Conservation (phyloP, 2,329 filamentous ascomycete genomes). For the Scleromitrula shiraiana region DNA sequence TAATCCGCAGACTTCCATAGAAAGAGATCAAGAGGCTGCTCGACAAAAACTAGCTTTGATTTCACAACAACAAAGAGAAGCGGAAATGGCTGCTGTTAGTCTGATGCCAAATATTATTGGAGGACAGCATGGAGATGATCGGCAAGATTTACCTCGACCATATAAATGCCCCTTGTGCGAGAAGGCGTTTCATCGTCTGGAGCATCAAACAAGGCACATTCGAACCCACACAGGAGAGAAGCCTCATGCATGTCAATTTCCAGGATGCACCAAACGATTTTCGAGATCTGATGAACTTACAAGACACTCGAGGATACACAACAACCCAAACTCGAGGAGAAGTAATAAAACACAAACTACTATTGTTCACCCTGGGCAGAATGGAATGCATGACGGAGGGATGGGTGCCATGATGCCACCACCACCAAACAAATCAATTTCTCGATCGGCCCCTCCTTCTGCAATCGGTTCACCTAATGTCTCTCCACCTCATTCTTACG, state of each 20-base stretch:
- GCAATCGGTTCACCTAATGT: slow-evolving; percentile 89
- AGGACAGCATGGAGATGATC: slow-evolving; percentile 30
- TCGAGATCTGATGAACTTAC: slow-evolving; percentile 94
- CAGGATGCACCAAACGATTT: slow-evolving; percentile 94
- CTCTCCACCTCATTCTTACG: slow-evolving; percentile 87
- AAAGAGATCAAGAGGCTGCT: slow-evolving; percentile 29
- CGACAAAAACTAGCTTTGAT: slow-evolving; percentile 26
- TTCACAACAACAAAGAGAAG: slow-evolving; percentile 30
- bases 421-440: slow-evolving; percentile 71
- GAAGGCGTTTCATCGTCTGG: slow-evolving; percentile 95
- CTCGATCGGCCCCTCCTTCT: slow-evolving; percentile 81
- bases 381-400: slow-evolving; percentile 42
- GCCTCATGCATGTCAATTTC: slow-evolving; percentile 91
- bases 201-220: slow-evolving; percentile 88
- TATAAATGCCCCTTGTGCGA: slow-evolving; percentile 99
- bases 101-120: slow-evolving; percentile 30
- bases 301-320: slow-evolving; percentile 95
- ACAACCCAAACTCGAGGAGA: slow-evolving; percentile 92
- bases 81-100: slow-evolving; percentile 45
- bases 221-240: slow-evolving; percentile 97
- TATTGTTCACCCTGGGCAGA: slow-evolving; percentile 39
- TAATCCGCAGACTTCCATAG: slow-evolving; percentile 46
- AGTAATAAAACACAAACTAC: slow-evolving; percentile 68
- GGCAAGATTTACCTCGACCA: slow-evolving; percentile 73
- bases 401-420: slow-evolving; percentile 67